Conservation (phyloP, 768 basidiomycete species). For the Russula vinacea region DNA sequence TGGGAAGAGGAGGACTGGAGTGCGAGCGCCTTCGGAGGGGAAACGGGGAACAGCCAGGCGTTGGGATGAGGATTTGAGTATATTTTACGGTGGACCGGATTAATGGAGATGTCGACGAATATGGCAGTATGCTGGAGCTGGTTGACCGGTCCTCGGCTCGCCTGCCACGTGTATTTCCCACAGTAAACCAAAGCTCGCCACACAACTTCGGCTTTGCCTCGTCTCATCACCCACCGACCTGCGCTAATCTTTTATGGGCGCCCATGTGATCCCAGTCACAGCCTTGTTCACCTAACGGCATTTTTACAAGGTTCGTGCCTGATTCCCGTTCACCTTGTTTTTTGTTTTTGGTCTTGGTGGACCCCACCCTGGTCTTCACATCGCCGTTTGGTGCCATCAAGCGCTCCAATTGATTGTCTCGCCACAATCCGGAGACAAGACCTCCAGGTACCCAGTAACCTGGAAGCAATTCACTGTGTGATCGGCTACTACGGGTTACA, state of each 20-base stretch:
- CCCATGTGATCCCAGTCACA: constrained; percentile 23
- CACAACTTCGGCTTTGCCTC: constrained; percentile 2
- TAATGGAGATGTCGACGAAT: constrained; percentile 8
- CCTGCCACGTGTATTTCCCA: constrained; percentile 20
- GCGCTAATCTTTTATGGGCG: constrained; percentile 28
- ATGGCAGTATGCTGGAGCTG: not conserved
- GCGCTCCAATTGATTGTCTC: constrained; percentile 24
- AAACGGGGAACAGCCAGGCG: constrained; percentile 4
- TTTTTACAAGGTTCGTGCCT: constrained; percentile 28
- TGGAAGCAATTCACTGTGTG: constrained; percentile 1
- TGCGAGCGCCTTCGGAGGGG: constrained; percentile 15
- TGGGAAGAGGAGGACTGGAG: constrained; percentile 31
- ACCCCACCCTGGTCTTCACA: constrained; percentile 24
- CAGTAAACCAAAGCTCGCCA: constrained; percentile 25
- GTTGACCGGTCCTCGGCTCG: constrained; percentile 14
- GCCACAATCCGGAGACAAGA: constrained; percentile 25
- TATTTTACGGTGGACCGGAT: not conserved
- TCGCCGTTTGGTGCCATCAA: constrained; percentile 18
- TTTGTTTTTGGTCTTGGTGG: constrained; percentile 8
- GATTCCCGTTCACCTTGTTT: constrained; percentile 12
- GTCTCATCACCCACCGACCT: constrained; percentile 13
- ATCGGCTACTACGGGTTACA: constrained; percentile 21
- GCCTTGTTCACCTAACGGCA: constrained; percentile 24
- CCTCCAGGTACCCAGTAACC: constrained; percentile 13
- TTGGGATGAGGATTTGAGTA: constrained; percentile 2